Evolutionary conservation across 371 early-diverging fungal genomes (phyloP).

Genomic region (Parasitella parasitica): DNA sequence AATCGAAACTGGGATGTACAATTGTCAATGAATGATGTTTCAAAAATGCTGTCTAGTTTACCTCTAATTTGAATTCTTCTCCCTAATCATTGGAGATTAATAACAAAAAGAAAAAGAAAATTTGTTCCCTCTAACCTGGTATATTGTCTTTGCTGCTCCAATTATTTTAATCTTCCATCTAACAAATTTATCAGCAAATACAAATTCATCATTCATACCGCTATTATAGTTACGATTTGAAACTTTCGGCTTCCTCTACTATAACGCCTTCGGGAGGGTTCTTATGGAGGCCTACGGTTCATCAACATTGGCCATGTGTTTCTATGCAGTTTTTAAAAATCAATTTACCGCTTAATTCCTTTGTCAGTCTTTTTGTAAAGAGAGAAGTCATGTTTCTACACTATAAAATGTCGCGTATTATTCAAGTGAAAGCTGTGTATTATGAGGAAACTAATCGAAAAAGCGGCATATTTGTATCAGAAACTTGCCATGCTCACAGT

Average conservation of each 20-base stretch:
- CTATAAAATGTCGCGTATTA: not conserved
- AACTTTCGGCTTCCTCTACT: slow-evolving; percentile 58
- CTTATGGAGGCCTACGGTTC: slow-evolving; percentile 55
- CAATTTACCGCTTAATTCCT: slow-evolving; percentile 53
- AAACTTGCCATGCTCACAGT: not conserved
- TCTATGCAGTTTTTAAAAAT: not conserved
- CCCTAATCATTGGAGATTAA: slow-evolving; percentile 27
- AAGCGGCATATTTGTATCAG: not conserved
- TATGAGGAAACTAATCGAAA: not conserved
- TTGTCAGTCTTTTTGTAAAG: slow-evolving; percentile 46
- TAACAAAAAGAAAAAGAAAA: slow-evolving; percentile 11
- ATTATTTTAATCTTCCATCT: slow-evolving; percentile 65
- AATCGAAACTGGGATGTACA: slow-evolving; percentile 68
- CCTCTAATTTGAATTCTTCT: slow-evolving; percentile 68
- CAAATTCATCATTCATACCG: not conserved
- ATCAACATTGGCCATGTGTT: not conserved
- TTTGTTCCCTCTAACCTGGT: slow-evolving; percentile 45
- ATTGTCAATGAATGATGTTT: not conserved
- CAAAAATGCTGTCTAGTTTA: slow-evolving; percentile 8
- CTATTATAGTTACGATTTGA: slow-evolving; percentile 29
- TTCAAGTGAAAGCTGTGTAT: not conserved
- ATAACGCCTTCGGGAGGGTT: slow-evolving; percentile 62
- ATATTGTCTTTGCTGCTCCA: slow-evolving; percentile 70
- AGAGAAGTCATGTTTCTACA: slow-evolving; percentile 19
- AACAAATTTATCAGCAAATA: not conserved